phyloP scores from a whole-genome alignment of 805 yeast species.

The Scheffersomyces ergatensis region DNA sequence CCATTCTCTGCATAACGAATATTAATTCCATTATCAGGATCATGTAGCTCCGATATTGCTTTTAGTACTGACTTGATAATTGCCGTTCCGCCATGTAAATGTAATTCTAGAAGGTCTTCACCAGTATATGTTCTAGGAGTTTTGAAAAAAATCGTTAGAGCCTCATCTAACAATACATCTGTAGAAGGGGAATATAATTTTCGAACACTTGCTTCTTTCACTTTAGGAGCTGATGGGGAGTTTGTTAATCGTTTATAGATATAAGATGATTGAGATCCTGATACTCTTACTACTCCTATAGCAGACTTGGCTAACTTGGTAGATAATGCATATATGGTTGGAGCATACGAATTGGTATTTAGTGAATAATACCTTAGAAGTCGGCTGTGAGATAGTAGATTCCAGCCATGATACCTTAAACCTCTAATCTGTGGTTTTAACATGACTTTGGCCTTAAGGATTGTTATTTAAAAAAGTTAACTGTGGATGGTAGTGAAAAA shows the following conservation, averaged over 20 bases:
- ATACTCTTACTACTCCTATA: constrained; percentile 77
- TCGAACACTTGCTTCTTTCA: constrained; percentile 57
- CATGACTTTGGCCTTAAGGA: no score
- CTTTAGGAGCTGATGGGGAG: constrained; percentile 34
- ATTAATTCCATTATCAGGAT: constrained; percentile 30
- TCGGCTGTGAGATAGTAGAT: no score
- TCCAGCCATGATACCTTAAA: no score
- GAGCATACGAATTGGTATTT: constrained; percentile 23
- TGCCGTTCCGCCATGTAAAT: constrained; percentile 91
- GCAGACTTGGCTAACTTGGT: constrained; percentile 83
- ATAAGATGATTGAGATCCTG: constrained; percentile 62
- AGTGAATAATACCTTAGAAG: no score
- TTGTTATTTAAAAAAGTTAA: no score
- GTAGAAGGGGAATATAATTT: constrained; percentile 47
- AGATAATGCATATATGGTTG: constrained; percentile 89
- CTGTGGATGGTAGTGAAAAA: no score
- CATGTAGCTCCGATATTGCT: constrained; percentile 57
- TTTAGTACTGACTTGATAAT: constrained; percentile 66
- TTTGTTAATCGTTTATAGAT: constrained; percentile 49
- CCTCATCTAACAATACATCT: constrained; percentile 63
- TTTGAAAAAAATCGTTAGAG: constrained; percentile 65
- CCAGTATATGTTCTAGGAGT: constrained; percentile 87
- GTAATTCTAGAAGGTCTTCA: constrained; percentile 86
- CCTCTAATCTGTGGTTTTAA: no score
- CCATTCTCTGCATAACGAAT: constrained; percentile 90